Conservation (phyloP, 768 basidiomycete genomes). For the Podaxis carcinomalis region DNA sequence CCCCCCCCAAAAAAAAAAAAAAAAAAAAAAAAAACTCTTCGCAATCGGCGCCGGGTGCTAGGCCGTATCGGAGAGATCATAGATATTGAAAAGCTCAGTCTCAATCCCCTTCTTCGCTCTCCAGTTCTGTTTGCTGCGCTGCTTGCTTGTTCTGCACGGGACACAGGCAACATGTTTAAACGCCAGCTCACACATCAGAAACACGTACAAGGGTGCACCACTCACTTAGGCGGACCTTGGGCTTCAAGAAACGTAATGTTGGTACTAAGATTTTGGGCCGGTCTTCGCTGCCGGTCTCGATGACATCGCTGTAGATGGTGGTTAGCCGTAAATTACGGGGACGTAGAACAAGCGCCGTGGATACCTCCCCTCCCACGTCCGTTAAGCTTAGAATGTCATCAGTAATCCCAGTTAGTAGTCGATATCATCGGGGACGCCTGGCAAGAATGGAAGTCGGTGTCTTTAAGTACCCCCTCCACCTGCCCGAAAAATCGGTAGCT, state of each 20-base stretch:
- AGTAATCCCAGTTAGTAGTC: not conserved
- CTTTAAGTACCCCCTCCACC: not conserved
- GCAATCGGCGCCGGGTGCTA: conserved; percentile 13
- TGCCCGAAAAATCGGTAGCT: not conserved
- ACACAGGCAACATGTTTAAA: not conserved
- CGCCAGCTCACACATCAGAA: not conserved
- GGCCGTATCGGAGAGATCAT: conserved; percentile 12
- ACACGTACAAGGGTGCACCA: not conserved
- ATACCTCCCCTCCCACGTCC: not conserved
- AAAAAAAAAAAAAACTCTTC: conserved; percentile 12
- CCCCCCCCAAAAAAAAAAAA: not conserved
- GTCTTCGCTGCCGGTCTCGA: not conserved
- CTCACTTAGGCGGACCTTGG: conserved; percentile 11
- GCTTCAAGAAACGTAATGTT: conserved; percentile 17
- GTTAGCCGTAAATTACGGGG: not conserved
- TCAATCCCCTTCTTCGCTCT: conserved; percentile 13
- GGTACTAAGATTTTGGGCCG: conserved; percentile 11
- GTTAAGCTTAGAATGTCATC: not conserved
- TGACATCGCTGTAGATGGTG: not conserved
- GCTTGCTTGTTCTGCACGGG: conserved; percentile 10
- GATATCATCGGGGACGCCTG: not conserved
- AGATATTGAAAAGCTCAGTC: conserved; percentile 15
- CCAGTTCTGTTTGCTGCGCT: conserved; percentile 13
- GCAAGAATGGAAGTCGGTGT: not conserved
- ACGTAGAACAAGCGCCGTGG: not conserved